Evolutionary conservation across 179 eudicot genomes (phyloP), one percentile per base, ranked within the genome.

Genomic region (Patellifolia procumbens): DNA sequence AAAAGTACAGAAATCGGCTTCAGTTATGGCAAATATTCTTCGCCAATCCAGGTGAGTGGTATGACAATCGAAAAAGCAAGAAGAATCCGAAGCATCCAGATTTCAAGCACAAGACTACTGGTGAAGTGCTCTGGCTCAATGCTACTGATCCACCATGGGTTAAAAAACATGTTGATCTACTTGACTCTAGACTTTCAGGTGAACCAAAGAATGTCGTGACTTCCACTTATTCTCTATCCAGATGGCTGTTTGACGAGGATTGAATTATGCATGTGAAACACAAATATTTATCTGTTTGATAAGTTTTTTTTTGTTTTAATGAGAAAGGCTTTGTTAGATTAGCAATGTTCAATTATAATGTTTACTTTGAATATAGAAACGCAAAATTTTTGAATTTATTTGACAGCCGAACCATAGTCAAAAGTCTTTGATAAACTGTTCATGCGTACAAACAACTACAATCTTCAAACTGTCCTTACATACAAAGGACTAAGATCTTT

Each of bases 101-200:
- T 81, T 93, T 91, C 75, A 88, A 53, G 81, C 87, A 93, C 72
- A 92, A 88, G 79, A 82, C 81, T 72, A 85, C 89, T 19, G 85
- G 88, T 52, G 98, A 90, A 85, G 92, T 83, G 5, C 89, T 93
- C 15, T 93, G 97, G 95, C 81, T 93, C 56, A 53, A 0, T 22
- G 24, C 7, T 32, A 1, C 63, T 12, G 97, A 92, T 84, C 98
- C 98, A 55, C 86, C 90, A 15, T 93, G 97, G 98, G 73, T 93
- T 77, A 82, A 43, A 60, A 80, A 77, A 51, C 92, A 93, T 76
- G 83, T 93, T 35, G 81, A 86, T 53, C 70, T 79, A 77, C 82
- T 81, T 4, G 93, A 88, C 76, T 81, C 88, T 43, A 83, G 79
- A 73, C 66, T 74, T 72, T 74, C 80, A 43, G 81, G 71, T 39